Percentiles rank a stretch among this genome's conserved stretches.
phyloP scores from a whole-genome alignment of 1,139 yeast species.

The Magnusiomyces paraingens region DNA sequence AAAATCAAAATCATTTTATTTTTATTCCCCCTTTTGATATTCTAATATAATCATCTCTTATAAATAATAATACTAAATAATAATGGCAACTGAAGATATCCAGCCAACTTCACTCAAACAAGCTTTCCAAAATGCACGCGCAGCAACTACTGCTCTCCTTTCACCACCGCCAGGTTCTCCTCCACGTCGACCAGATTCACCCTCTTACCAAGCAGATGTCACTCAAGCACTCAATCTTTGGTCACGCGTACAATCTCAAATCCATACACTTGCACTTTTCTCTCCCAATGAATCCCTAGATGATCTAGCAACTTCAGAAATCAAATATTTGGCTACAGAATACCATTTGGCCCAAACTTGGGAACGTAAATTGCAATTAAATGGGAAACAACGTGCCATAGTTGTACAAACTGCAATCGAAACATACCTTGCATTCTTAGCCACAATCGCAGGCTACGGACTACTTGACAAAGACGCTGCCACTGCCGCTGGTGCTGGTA shows the following conservation, averaged over 20 bases:
- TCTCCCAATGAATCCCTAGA: conserved; percentile 53
- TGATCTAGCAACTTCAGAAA: conserved; percentile 49
- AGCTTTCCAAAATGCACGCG: too few relatives aligned
- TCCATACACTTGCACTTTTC: conserved; percentile 41
- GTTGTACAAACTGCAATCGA: conserved; percentile 18
- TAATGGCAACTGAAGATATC: too few relatives aligned
- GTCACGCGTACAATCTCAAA: conserved; percentile 21
- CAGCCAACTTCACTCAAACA: too few relatives aligned
- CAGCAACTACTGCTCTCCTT: too few relatives aligned
- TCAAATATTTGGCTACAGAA: conserved; percentile 47
- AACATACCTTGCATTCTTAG: conserved; percentile 11
- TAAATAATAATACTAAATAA: too few relatives aligned
- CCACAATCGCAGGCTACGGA: background rate
- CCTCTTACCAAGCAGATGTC: conserved; percentile 20
- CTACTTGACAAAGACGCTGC: conserved; percentile 9
- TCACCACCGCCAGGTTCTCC: background rate
- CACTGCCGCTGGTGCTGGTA: background rate
- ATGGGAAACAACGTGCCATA: background rate
- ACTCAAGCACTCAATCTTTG: conserved; percentile 18
- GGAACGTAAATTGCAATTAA: conserved; percentile 20
- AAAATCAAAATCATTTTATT: too few relatives aligned
- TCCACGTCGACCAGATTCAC: conserved; percentile 13
- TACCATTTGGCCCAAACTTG: conserved; percentile 42
- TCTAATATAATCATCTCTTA: too few relatives aligned
- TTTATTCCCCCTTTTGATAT: too few relatives aligned